Conservation (phyloP, 1,284 basidiomycete species). For the Austroboletus novae-zelandiae region DNA sequence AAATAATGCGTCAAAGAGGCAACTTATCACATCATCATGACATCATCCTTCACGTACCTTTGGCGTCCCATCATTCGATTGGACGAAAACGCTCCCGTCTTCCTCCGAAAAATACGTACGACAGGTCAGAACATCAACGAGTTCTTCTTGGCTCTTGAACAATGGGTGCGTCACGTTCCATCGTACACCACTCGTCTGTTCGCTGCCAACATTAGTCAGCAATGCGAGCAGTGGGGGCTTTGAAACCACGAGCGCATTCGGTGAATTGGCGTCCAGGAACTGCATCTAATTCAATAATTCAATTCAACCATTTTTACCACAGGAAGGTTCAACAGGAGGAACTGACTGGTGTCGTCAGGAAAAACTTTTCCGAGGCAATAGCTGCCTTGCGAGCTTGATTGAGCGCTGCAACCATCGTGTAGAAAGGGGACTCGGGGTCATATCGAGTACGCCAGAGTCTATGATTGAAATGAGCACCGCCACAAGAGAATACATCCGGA, state of each 20-base stretch:
- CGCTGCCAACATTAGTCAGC: constrained; percentile 61
- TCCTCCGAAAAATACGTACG: constrained; percentile 42
- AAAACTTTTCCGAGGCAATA: constrained; percentile 43
- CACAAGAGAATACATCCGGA: neutral
- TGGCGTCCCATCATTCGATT: constrained; percentile 39
- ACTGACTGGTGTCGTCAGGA: constrained; percentile 52
- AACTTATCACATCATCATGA: neutral
- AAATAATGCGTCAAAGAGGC: neutral
- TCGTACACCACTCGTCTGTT: constrained; percentile 26
- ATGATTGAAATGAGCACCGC: constrained; percentile 1
- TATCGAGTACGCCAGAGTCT: constrained; percentile 63
- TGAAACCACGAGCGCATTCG: constrained; percentile 52
- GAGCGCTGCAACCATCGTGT: constrained; percentile 51
- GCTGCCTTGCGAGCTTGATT: constrained; percentile 64
- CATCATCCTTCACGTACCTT: constrained; percentile 31
- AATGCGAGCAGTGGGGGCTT: constrained; percentile 68
- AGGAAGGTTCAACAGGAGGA: neutral
- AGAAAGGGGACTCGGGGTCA: constrained; percentile 46
- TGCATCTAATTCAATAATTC: constrained; percentile 37
- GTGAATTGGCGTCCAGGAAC: constrained; percentile 42
- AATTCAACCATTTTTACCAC: neutral
- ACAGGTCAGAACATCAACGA: constrained; percentile 66
- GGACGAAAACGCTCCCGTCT: constrained; percentile 42
- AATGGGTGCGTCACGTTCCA: constrained; percentile 49
- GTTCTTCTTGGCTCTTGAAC: constrained; percentile 45